Conservation (phyloP, 2,329 filamentous ascomycete species). For the Cryphonectria carpinicola region DNA sequence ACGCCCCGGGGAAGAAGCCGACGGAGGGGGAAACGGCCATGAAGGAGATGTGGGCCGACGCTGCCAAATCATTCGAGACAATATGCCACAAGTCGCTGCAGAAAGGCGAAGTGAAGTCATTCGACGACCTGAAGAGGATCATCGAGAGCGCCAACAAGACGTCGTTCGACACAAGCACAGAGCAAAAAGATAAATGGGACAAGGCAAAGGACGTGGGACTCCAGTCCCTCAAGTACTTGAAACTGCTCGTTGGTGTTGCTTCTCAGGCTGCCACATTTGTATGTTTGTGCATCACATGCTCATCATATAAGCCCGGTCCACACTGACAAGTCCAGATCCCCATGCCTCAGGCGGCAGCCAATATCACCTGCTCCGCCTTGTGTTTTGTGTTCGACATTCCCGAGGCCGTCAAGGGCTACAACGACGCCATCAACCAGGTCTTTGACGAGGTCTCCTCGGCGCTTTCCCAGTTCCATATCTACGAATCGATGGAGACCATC, state of each 20-base stretch:
- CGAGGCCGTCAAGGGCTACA: conserved; percentile 31
- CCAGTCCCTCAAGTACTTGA: conserved; percentile 34
- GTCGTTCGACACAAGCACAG: conserved; percentile 16
- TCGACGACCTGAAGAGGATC: conserved; percentile 32
- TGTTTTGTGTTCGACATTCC: conserved; percentile 35
- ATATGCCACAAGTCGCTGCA: conserved; percentile 34
- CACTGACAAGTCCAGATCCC: conserved; percentile 29
- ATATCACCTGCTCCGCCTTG: conserved; percentile 30
- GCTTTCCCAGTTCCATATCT: conserved; percentile 35
- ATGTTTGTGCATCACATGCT: conserved; percentile 3
- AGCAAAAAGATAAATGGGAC: conserved; percentile 30
- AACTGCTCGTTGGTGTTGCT: conserved; percentile 33
- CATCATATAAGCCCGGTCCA: not conserved
- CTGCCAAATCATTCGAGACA: conserved; percentile 12
- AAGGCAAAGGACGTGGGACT: conserved; percentile 34
- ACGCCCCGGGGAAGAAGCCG: not conserved
- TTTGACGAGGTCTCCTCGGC: conserved; percentile 32
- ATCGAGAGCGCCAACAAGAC: conserved; percentile 30
- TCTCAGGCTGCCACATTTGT: conserved; percentile 32
- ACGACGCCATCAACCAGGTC: conserved; percentile 32
- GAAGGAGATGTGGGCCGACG: conserved; percentile 8
- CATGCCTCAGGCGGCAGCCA: conserved; percentile 30
- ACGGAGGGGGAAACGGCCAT: not conserved
- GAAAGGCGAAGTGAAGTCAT: conserved; percentile 32
- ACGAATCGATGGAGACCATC: conserved; percentile 31